Conservation (phyloP, 805 yeast species). For the Teunomyces pallodes region DNA sequence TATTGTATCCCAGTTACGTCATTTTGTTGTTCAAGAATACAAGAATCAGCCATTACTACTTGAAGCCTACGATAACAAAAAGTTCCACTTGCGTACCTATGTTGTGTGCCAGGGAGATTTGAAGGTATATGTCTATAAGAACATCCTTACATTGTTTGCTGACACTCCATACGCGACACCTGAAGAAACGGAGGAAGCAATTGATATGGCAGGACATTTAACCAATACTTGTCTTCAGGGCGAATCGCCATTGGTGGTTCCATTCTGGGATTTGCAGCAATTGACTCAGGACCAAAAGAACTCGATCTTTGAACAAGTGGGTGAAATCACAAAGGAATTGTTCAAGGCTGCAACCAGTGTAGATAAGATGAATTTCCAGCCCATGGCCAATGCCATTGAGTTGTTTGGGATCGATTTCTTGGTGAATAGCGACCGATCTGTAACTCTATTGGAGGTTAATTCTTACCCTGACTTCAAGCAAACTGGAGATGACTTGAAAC, state of each 20-base stretch:
- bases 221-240: constrained; percentile 92
- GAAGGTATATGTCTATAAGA: constrained; percentile 72
- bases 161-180: constrained; percentile 42
- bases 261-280: constrained; percentile 57
- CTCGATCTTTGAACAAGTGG: constrained; percentile 52
- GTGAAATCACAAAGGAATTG: constrained; percentile 61
- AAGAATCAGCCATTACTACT: constrained; percentile 65
- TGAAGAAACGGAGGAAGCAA: constrained; percentile 22
- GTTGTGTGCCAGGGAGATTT: constrained; percentile 74
- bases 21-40: constrained; percentile 87
- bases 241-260: constrained; percentile 53
- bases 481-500: constrained; percentile 77
- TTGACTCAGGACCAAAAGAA: constrained; percentile 27
- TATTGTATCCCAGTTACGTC: constrained; percentile 82
- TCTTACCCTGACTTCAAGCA: constrained; percentile 97
- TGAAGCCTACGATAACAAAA: constrained; percentile 56
- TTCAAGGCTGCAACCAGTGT: constrained; percentile 79
- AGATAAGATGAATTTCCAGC: constrained; percentile 82
- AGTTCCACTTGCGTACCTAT: constrained; percentile 88
- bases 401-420: constrained; percentile 87
- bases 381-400: constrained; percentile 79
- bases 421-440: constrained; percentile 55
- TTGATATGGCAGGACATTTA: constrained; percentile 69
- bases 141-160: constrained; percentile 83
- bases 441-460: constrained; percentile 76